Conservation (phyloP, 2,329 filamentous ascomycete species). For the Hypoxylon sp. region DNA sequence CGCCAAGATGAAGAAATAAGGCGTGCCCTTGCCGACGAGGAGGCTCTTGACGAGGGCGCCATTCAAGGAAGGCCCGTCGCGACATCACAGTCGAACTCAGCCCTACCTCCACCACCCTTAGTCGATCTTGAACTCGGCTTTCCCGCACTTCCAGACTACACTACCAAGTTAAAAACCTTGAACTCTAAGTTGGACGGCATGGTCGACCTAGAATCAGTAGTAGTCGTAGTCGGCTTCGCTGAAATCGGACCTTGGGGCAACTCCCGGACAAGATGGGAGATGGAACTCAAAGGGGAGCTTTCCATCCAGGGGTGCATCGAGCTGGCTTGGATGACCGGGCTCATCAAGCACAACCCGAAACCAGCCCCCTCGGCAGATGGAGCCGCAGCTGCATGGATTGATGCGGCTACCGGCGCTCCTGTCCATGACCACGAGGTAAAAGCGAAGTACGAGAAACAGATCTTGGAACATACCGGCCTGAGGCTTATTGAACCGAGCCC, state of each 20-base stretch:
- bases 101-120: slow-evolving; percentile 61
- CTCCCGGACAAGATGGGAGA: slow-evolving; percentile 79
- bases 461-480: slow-evolving; percentile 55
- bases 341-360: slow-evolving; percentile 79
- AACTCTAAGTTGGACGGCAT: slow-evolving; percentile 54
- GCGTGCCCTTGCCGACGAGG: slow-evolving; percentile 40
- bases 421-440: slow-evolving; percentile 54
- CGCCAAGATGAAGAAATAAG: slow-evolving; percentile 39
- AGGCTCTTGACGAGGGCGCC: slow-evolving; percentile 34
- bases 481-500: slow-evolving; percentile 52
- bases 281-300: slow-evolving; percentile 78
- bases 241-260: slow-evolving; percentile 74
- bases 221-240: slow-evolving; percentile 59
- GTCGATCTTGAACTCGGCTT: slow-evolving; percentile 47
- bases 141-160: slow-evolving; percentile 50
- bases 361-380: slow-evolving; percentile 72
- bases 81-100: slow-evolving; percentile 17
- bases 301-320: slow-evolving; percentile 79
- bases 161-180: slow-evolving; percentile 43
- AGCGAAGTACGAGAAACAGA: slow-evolving; percentile 52
- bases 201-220: slow-evolving; percentile 57
- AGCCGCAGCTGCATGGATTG: slow-evolving; percentile 73
- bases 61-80: slow-evolving; percentile 23
- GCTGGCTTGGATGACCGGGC: slow-evolving; percentile 82
- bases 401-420: slow-evolving; percentile 48